Percentiles rank a stretch among this genome's conserved stretches.
Conservation (phyloP, 768 basidiomycete genomes). For the Auriscalpium vulgare region DNA sequence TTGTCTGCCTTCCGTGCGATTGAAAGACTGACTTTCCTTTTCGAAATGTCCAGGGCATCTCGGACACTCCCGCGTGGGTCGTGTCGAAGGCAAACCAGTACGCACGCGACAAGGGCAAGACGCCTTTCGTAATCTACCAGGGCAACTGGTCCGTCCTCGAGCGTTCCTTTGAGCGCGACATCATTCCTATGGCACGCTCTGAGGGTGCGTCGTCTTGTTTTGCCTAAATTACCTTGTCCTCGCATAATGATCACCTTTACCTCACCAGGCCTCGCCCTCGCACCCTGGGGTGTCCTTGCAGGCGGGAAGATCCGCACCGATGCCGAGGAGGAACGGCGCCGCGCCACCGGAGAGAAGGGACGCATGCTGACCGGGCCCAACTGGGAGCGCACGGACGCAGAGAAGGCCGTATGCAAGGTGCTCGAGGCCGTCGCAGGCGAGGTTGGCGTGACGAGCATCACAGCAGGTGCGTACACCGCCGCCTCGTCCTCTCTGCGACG, state of each 20-base stretch:
- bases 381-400: constrained; percentile 41
- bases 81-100: constrained; percentile 32
- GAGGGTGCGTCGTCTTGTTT: background rate
- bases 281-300: constrained; percentile 25
- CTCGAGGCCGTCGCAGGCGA: constrained; percentile 44
- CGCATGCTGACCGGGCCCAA: constrained; percentile 22
- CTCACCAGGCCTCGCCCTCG: constrained; percentile 20
- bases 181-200: constrained; percentile 26
- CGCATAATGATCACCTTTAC: too few species aligned
- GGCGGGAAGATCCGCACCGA: constrained; percentile 22
- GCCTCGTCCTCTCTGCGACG: background rate
- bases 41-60: constrained; percentile 13
- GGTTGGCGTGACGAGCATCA: constrained; percentile 39
- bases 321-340: constrained; percentile 14
- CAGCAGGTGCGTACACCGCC: constrained; percentile 30
- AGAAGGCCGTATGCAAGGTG: constrained; percentile 33
- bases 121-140: constrained; percentile 38
- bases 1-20: too few species aligned
- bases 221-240: background rate
- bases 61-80: constrained; percentile 30
- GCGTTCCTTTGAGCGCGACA: constrained; percentile 36
- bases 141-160: constrained; percentile 25
- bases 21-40: background rate
- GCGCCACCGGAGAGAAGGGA: constrained; percentile 19
- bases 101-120: constrained; percentile 28